Percentiles rank a stretch among this genome's conserved stretches.
phyloP scores from a whole-genome alignment of 2,329 filamentous ascomycete genomes.

The Penicillium griseofulvum region DNA sequence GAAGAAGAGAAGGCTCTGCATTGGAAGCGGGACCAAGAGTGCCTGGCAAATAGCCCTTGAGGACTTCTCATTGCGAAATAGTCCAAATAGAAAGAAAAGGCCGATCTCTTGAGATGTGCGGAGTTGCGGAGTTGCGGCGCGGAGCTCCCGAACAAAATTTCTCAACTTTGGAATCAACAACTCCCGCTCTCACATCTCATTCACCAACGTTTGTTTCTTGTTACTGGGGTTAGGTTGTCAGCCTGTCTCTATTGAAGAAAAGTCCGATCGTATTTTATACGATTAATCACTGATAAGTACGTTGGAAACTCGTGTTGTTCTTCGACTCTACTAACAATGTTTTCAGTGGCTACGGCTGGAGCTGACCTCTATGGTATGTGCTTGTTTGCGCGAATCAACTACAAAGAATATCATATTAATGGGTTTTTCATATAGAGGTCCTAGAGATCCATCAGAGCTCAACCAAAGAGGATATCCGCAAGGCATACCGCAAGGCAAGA shows the following conservation, averaged over 20 bases:
- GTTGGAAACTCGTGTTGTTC: not conserved
- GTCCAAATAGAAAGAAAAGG: not conserved
- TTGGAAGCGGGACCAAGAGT: slow-evolving; percentile 40
- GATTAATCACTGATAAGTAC: not conserved
- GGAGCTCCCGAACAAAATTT: slow-evolving; percentile 26
- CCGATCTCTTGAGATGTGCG: slow-evolving; percentile 6
- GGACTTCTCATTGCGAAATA: slow-evolving; percentile 30
- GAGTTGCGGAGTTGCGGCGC: slow-evolving; percentile 22
- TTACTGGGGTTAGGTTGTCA: not conserved
- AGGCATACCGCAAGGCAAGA: slow-evolving; percentile 87
- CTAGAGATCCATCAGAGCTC: slow-evolving; percentile 72
- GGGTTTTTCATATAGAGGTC: slow-evolving; percentile 57
- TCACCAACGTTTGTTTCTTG: slow-evolving; percentile 7
- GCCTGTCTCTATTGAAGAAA: not conserved
- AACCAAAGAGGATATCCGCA: slow-evolving; percentile 80
- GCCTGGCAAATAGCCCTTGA: slow-evolving; percentile 27
- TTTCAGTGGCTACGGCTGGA: slow-evolving; percentile 37
- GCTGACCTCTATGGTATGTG: slow-evolving; percentile 62
- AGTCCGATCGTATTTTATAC: not conserved
- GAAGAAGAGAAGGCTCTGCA: slow-evolving; percentile 37
- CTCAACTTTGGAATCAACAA: slow-evolving; percentile 11
- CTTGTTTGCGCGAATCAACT: not conserved
- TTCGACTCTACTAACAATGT: slow-evolving; percentile 19
- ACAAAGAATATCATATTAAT: slow-evolving; percentile 4
- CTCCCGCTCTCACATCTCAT: slow-evolving; percentile 3